Evolutionary conservation across 2,329 filamentous ascomycete species (phyloP).

Genomic region (Dothistroma septosporum): DNA sequence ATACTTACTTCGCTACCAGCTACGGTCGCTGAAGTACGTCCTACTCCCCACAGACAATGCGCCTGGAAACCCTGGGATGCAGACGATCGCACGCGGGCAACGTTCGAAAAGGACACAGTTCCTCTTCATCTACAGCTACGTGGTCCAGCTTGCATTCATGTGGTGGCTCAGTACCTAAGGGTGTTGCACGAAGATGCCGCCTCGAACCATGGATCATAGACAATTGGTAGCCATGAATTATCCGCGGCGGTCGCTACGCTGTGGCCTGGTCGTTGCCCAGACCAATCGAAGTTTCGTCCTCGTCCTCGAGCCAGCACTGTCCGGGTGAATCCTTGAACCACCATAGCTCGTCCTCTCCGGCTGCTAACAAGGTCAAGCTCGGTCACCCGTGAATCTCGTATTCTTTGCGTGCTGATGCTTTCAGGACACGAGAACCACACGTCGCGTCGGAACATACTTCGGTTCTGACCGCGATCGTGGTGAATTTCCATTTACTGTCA

Average conservation of each 20-base stretch:
- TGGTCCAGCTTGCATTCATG: slow-evolving; percentile 94
- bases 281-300: not conserved
- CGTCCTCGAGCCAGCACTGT: not conserved
- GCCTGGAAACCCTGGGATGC: slow-evolving; percentile 60
- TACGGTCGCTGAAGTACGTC: slow-evolving; percentile 93
- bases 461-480: not conserved
- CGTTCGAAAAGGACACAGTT: slow-evolving; percentile 86
- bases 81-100: slow-evolving; percentile 76
- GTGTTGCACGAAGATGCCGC: not conserved
- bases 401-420: not conserved
- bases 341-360: not conserved
- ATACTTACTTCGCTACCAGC: slow-evolving; percentile 47
- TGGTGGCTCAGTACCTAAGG: slow-evolving; percentile 61
- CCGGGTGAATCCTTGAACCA: no score
- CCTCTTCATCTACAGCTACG: slow-evolving; percentile 88
- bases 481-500: not conserved
- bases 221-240: not conserved
- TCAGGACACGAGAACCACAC: not conserved
- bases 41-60: slow-evolving; percentile 77
- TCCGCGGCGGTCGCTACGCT: not conserved
- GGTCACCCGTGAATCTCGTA: not conserved
- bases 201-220: not conserved
- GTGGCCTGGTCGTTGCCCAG: not conserved
- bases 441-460: not conserved
- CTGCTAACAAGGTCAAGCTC: not conserved